Evolutionary conservation across 148 eudicot genomes (phyloP), one percentile per base, ranked within the genome.

Genomic region (Rhododendron ovatum): DNA sequence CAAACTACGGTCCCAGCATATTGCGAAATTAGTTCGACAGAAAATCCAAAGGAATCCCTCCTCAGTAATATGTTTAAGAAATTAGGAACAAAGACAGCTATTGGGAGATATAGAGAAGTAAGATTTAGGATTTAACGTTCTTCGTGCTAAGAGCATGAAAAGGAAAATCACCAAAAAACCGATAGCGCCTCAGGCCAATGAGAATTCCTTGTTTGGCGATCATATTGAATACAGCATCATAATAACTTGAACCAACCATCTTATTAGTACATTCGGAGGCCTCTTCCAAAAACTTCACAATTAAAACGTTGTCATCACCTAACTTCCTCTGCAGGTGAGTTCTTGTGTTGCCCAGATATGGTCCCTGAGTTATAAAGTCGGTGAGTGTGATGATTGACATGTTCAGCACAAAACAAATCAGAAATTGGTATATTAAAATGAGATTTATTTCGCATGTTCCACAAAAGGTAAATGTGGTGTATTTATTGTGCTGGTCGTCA

Each of bases 281-380:
- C 20, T 89, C 89, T 83, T 89, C 91, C 7, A 77, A 55, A 86
- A 96, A 92, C 85, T 94, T 93, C 17, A 96, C 98, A 41, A 88
- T 85, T 53, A 96, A 57, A n/a, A 96, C 92, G 33, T 96, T 96
- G 43, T 92, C 94, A 86, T 96, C 98, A 45, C 98, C 96, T 43
- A 94, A 41, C 39, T 77, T 84, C 86, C 94, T 92, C 61, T 96
- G 98, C 2, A 96, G 81, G 86, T 91, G 94, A 81, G 96, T 94
- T 61, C 90, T 86, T n/a, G 94, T 86, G 85, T 89, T 87, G 85
- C 87, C 88, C 47, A 94, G 84, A 89, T 55, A 89, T 18, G 98
- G 96, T 14, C 96, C 98, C 96, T 93, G 85, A 53, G 83, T 61
- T 51, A 82, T 22, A 80, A 81, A 26, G 35, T 26, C 71, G 45